Evolutionary conservation across 331 rosid species (phyloP).

Genomic region (Quercus phellos): DNA sequence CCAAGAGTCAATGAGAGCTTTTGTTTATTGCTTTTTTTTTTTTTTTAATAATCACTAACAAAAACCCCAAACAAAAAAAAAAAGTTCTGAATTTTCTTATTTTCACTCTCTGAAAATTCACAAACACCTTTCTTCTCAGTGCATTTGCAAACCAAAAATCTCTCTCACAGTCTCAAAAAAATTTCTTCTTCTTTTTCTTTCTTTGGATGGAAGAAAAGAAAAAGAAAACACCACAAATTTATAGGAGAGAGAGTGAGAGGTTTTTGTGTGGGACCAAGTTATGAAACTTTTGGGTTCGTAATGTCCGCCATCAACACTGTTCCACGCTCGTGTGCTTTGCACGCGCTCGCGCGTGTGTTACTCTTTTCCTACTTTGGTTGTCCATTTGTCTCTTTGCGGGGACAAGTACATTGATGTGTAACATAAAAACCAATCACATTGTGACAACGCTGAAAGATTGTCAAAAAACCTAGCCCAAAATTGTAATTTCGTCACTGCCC

Average conservation of each 20-base stretch:
- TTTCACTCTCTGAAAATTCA: not conserved
- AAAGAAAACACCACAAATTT: no score
- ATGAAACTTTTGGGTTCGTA: constrained; percentile 20
- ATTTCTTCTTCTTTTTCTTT: not conserved
- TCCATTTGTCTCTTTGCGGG: not conserved
- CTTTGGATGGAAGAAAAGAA: not conserved
- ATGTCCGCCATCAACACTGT: constrained; percentile 22
- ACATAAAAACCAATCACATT: not conserved
- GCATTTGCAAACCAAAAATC: no score
- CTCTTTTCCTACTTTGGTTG: not conserved
- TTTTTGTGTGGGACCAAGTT: constrained; percentile 26
- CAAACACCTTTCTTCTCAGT: no score
- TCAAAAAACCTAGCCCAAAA: not conserved
- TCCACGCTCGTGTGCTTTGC: constrained; percentile 7
- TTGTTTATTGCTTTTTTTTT: not conserved
- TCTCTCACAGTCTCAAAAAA: not conserved
- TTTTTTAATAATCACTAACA: not conserved
- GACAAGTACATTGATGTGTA: not conserved
- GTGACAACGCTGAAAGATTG: not conserved
- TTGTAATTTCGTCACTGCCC: no score
- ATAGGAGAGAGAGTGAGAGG: not conserved
- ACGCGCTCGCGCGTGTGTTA: not conserved
- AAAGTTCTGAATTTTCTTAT: not conserved
- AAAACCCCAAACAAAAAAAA: not conserved
- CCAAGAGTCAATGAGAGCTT: constrained; percentile 35